Evolutionary conservation across 2,329 filamentous ascomycete genomes (phyloP), one percentile per base, ranked within the genome.

Genomic region (Aspergillus sp.): DNA sequence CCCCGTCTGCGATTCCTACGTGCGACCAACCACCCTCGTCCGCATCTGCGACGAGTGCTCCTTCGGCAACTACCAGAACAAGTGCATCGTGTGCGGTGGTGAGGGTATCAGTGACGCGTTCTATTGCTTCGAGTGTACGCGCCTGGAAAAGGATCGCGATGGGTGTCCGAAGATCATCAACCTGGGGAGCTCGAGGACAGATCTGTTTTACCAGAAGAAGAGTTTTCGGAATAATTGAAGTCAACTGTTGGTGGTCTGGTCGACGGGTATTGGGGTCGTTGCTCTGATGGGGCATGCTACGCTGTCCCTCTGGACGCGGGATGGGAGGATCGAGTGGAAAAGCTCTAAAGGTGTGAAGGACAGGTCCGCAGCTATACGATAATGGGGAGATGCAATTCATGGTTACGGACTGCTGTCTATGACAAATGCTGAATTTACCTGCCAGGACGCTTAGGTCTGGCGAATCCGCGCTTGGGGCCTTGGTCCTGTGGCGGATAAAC

Each of bases 131-230:
- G 93, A 98, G 72, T 98, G 93, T 68, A 98, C 93, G 49, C 80
- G 93, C 5, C 74, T 98, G 10, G 93, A 98, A 68, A 98, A 97
- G 72, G 93, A 98, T 66, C 78, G 93, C 51, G 93, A 98, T 65
- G 93, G 93, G 2, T 98, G 93, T 69, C 93, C 93, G 45, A 98
- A 98, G 81, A 98, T 98, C 70, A 97, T 98, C 66, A 98, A 98
- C 66, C 72, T 98, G 64, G 93, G 93, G 38, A 94, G 87, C 75
- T 93, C 86, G 49, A 82, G 93, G 72, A 98, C 93, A 63, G 93
- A 98, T 78, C 77, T 97, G 71, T 81, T 83, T 57, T 82, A 85
- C 66, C 81, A 85, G 70, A 86, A 86, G 69, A 87, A 87, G 74
- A 69, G 65, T 65, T 69, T 69, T 61, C 61, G 66, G 47, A 69